Conservation (phyloP, 2,329 filamentous ascomycete species). For the Hortaea werneckii region DNA sequence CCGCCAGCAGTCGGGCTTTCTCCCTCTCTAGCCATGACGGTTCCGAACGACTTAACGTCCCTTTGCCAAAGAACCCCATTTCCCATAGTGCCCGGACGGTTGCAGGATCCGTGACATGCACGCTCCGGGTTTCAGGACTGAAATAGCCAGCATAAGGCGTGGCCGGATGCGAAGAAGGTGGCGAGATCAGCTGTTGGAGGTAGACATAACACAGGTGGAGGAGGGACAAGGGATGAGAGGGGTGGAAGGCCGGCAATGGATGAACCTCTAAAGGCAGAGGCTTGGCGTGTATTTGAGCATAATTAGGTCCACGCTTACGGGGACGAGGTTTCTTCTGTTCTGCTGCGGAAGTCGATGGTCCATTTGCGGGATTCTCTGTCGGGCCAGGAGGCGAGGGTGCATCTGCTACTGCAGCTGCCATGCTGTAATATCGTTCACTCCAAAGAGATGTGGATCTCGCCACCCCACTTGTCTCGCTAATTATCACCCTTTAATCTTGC, state of each 20-base stretch:
- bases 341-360: too few species aligned
- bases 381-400: too few species aligned
- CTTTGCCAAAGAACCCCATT: constrained; percentile 95
- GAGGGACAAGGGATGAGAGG: constrained; percentile 82
- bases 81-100: constrained; percentile 83
- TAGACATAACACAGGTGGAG: constrained; percentile 71
- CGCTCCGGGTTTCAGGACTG: constrained; percentile 68
- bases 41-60: constrained; percentile 84
- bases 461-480: too few species aligned
- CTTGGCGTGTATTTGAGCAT: constrained; percentile 68
- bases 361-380: too few species aligned
- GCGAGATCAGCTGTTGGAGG: constrained; percentile 58
- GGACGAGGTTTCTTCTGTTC: constrained; percentile 11
- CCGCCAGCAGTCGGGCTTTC: constrained; percentile 52
- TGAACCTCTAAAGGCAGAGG: constrained; percentile 72
- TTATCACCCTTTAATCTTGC: too few species aligned
- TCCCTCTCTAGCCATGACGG: constrained; percentile 85
- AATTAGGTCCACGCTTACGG: constrained; percentile 40
- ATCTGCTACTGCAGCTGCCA: too few species aligned
- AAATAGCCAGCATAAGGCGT: constrained; percentile 64
- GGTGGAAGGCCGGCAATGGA: constrained; percentile 78
- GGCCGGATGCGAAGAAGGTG: constrained; percentile 54
- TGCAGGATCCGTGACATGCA: constrained; percentile 69
- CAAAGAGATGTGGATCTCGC: too few species aligned
- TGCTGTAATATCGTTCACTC: too few species aligned